Base-by-base conservation (phyloP, 768 basidiomycete species). In the Scleroderma citrinum region DNA sequence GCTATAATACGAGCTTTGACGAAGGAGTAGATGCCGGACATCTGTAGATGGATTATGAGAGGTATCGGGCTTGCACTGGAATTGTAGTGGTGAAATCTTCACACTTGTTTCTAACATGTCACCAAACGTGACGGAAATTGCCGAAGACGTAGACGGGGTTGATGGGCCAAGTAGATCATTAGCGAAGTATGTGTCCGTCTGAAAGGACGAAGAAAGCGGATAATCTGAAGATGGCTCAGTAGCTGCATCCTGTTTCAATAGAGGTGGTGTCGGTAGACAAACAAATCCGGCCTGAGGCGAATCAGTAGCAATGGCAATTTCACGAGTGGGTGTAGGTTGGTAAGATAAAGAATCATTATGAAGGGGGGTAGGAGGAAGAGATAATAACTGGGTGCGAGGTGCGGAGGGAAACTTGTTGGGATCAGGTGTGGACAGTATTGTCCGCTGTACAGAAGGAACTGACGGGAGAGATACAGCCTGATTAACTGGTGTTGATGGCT, bases 191-290 rank as follows among this genome's bases (percentile, higher is more conserved):
- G 85, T 84, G 52, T 85, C 78, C 29, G 77, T 63, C n/a, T 85
- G 84, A 56, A 85, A 89, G 17, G 19, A 1, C 56, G 75, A 77
- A 58, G 74, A 78, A 0, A 82, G 81, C 17, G 74, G 68, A 34
- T 69, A 71, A 29, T 73, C 82, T 3, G 92, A 89, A 3, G 92
- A 92, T 0, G 89, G 86, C 53, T 89, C 85, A 16, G 83, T 52
- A 16, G 85, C 81, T 10, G 90, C 82, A 66, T 92, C 87, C 89
- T 91, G 92, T n/a, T 76, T 61, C 32, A 85, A 58, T 66, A 85
- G 73, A 1, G 82, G 83, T 47, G 80, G 84, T 21, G 84, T 87
- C 12, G 67, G 57, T 24, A 78, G 77, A 16, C 75, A 77, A 57
- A 64, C 29, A 69, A 75, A 35, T 64, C 64, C 16, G 31, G 40